A percentile compares a stretch with the other conserved stretches of the same genome.
Evolutionary conservation across 176 grass and related monocot species (phyloP).

Genomic region (Oryza punctata): DNA sequence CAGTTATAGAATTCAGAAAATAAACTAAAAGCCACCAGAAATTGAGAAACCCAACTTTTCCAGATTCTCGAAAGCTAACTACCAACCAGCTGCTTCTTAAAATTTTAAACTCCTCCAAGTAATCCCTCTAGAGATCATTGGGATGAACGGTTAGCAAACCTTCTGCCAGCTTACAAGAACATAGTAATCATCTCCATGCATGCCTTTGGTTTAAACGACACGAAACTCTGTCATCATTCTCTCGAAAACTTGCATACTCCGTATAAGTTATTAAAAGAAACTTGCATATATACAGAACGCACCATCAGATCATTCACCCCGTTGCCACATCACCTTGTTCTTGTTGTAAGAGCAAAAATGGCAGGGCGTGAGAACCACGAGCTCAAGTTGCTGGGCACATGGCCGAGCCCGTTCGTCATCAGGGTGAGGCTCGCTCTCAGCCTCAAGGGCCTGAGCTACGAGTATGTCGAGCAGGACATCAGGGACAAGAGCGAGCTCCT

Average conservation of each 20-base stretch:
- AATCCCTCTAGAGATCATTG: neutral
- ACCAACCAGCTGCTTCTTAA: no score
- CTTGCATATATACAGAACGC: neutral
- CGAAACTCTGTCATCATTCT: neutral
- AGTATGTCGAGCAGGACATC: slow-evolving; percentile 51
- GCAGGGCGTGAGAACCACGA: neutral
- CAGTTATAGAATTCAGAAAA: no score
- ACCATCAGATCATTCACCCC: neutral
- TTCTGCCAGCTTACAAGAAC: neutral
- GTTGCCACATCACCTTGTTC: neutral
- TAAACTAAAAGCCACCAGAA: no score
- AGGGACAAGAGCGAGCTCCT: slow-evolving; percentile 54
- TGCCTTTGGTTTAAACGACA: neutral
- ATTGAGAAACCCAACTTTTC: no score
- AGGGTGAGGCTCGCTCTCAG: slow-evolving; percentile 48
- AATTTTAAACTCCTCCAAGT: no score
- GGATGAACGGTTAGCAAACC: neutral
- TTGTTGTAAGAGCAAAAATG: neutral
- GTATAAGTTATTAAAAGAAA: no score
- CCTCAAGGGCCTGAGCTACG: slow-evolving; percentile 56
- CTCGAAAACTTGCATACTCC: neutral
- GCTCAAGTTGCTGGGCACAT: slow-evolving; percentile 49
- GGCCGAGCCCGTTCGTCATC: slow-evolving; percentile 30
- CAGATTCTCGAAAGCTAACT: no score
- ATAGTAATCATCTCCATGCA: neutral